Percentiles rank a stretch among this genome's conserved stretches.
phyloP scores from a whole-genome alignment of 2,329 filamentous ascomycete genomes.

The Stylonectria norvegica region DNA sequence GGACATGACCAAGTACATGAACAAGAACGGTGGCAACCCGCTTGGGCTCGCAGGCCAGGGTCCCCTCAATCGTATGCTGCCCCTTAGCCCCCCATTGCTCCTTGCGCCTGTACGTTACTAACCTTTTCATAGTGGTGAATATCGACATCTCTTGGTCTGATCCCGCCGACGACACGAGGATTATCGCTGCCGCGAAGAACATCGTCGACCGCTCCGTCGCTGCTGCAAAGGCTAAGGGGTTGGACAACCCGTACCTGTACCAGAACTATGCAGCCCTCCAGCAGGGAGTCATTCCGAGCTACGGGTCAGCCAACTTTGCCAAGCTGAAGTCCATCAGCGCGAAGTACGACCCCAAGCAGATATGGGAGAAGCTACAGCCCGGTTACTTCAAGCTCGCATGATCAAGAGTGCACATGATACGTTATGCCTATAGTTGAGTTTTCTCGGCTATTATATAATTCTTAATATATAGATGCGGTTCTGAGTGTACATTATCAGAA shows the following conservation, averaged over 20 bases:
- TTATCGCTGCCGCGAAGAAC: constrained; percentile 31
- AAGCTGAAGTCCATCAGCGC: constrained; percentile 28
- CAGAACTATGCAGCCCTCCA: constrained; percentile 44
- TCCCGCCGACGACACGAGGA: constrained; percentile 6
- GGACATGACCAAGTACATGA: constrained; percentile 33
- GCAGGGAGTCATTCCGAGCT: constrained; percentile 40
- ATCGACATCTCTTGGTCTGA: constrained; percentile 25
- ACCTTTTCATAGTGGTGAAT: constrained; percentile 16
- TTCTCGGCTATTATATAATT: too few species aligned
- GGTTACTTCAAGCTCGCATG: constrained; percentile 38
- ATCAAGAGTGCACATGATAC: too few species aligned
- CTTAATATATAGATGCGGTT: too few species aligned
- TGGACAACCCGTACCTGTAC: constrained; percentile 40
- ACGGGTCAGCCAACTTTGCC: constrained; percentile 37
- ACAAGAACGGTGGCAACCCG: constrained; percentile 33
- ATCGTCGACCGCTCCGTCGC: constrained; percentile 26
- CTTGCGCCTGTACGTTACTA: constrained; percentile 1
- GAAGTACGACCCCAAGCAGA: constrained; percentile 37
- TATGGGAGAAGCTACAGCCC: constrained; percentile 36
- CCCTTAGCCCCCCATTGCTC: constrained; percentile 3
- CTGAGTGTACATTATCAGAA: too few species aligned
- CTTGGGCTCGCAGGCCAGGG: constrained; percentile 28
- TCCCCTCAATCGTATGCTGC: constrained; percentile 13
- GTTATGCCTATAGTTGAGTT: too few species aligned
- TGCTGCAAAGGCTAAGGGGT: constrained; percentile 28